phyloP scores from a whole-genome alignment of 805 yeast genomes.

The Danielia oregonensis region DNA sequence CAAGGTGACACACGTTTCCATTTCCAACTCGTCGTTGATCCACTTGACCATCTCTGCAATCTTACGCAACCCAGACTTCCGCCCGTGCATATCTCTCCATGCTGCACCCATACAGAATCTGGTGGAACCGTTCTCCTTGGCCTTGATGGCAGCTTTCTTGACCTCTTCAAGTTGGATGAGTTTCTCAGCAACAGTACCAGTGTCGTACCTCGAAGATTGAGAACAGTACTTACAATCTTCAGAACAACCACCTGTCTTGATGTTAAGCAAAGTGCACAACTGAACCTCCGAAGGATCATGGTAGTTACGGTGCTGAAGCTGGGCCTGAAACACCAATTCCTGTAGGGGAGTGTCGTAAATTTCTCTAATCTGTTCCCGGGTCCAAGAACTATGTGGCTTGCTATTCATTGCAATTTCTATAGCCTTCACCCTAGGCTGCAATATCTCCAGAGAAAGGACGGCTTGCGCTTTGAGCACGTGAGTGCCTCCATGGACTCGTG shows the following conservation, averaged over 20 bases:
- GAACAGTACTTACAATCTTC: slow-evolving; percentile 83
- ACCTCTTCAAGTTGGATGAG: slow-evolving; percentile 61
- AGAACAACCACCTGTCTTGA: slow-evolving; percentile 78
- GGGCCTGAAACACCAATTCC: slow-evolving; percentile 58
- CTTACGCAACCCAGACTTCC: slow-evolving; percentile 61
- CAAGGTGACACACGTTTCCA: slow-evolving; percentile 78
- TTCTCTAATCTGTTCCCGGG: slow-evolving; percentile 52
- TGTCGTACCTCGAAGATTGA: slow-evolving; percentile 64
- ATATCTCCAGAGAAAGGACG: neutral
- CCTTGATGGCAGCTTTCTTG: slow-evolving; percentile 56
- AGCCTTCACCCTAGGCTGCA: neutral
- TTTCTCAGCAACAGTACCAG: slow-evolving; percentile 70
- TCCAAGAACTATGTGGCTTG: slow-evolving; percentile 43
- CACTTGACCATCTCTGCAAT: slow-evolving; percentile 62
- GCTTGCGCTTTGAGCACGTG: slow-evolving; percentile 1
- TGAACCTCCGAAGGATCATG: slow-evolving; percentile 72
- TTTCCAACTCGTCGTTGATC: slow-evolving; percentile 55
- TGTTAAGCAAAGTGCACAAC: slow-evolving; percentile 68
- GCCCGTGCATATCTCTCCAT: slow-evolving; percentile 81
- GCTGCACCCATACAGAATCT: slow-evolving; percentile 86
- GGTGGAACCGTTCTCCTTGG: slow-evolving; percentile 68
- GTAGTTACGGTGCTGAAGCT: slow-evolving; percentile 59
- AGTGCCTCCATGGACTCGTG: neutral
- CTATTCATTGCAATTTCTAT: slow-evolving; percentile 1
- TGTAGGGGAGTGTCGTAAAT: slow-evolving; percentile 65